phyloP scores from a whole-genome alignment of 805 yeast genomes.

The Yarrowia osloensis region DNA sequence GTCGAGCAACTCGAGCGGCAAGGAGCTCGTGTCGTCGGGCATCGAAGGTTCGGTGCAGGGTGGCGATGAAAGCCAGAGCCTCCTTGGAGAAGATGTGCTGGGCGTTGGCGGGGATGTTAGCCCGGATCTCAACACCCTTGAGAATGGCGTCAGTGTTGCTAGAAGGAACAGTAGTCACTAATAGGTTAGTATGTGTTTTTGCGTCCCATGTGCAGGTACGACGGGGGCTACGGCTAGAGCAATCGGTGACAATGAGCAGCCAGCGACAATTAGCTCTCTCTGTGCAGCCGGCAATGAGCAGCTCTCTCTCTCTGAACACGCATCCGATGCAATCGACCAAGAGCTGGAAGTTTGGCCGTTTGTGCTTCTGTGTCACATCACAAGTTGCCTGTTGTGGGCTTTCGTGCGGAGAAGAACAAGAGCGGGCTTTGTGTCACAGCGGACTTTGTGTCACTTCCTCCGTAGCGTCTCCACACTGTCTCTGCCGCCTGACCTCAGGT shows the following conservation, averaged over 20 bases:
- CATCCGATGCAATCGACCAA: too few relatives aligned
- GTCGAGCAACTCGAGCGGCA: slow-evolving; percentile 56
- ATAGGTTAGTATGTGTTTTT: slow-evolving; percentile 2
- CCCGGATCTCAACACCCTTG: slow-evolving; percentile 58
- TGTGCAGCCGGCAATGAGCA: too few relatives aligned
- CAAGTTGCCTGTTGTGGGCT: too few relatives aligned
- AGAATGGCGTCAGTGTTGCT: slow-evolving; percentile 35
- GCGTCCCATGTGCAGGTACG: neutral
- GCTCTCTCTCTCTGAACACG: too few relatives aligned
- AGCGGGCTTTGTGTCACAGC: too few relatives aligned
- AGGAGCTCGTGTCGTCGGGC: slow-evolving; percentile 57
- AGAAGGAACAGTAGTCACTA: slow-evolving; percentile 21
- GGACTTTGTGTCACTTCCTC: neutral
- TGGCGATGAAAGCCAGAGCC: slow-evolving; percentile 65
- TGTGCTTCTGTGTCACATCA: too few relatives aligned
- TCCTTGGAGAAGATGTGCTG: slow-evolving; percentile 61
- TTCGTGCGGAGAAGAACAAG: too few relatives aligned
- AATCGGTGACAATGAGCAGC: neutral
- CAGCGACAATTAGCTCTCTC: too few relatives aligned
- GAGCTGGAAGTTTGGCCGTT: too few relatives aligned
- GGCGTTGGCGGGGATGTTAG: slow-evolving; percentile 52
- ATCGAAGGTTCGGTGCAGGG: slow-evolving; percentile 65
- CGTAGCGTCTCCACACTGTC: neutral
- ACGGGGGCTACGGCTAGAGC: too few relatives aligned
- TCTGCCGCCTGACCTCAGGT: neutral